phyloP scores from a whole-genome alignment of 2,329 filamentous ascomycete genomes.

The Paecilomyces sp. region DNA sequence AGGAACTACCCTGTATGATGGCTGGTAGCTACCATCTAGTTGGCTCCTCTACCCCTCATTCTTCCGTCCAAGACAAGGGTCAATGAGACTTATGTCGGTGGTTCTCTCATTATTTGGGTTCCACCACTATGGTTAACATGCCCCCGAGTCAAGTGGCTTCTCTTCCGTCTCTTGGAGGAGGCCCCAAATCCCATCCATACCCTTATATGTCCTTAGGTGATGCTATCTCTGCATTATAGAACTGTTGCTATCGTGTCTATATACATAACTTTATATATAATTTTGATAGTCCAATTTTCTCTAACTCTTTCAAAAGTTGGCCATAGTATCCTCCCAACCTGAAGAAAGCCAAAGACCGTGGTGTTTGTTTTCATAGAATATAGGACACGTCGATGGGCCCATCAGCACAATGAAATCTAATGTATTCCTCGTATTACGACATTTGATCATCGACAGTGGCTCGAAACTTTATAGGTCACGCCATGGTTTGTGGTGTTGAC shows the following conservation, averaged over 20 bases:
- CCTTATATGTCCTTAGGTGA: too few relatives aligned
- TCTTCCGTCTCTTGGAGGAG: too few relatives aligned
- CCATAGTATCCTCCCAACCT: background rate
- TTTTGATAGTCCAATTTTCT: too few relatives aligned
- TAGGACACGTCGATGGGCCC: background rate
- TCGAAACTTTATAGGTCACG: background rate
- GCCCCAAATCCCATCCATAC: too few relatives aligned
- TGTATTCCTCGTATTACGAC: background rate
- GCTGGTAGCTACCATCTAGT: background rate
- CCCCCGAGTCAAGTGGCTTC: too few relatives aligned
- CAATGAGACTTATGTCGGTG: background rate
- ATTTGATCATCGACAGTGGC: background rate
- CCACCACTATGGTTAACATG: too few relatives aligned
- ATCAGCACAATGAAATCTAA: background rate
- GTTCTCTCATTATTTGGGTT: background rate
- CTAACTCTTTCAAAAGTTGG: too few relatives aligned
- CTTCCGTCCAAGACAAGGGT: background rate
- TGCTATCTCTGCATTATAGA: too few relatives aligned
- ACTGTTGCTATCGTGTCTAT: too few relatives aligned
- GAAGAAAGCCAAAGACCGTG: background rate
- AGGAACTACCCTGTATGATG: background rate
- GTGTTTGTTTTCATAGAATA: background rate
- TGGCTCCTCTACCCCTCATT: background rate
- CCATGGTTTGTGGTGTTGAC: background rate
- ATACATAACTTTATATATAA: too few relatives aligned